phyloP scores from a whole-genome alignment of 1,284 basidiomycete genomes.

The Entoloma clypeatum region DNA sequence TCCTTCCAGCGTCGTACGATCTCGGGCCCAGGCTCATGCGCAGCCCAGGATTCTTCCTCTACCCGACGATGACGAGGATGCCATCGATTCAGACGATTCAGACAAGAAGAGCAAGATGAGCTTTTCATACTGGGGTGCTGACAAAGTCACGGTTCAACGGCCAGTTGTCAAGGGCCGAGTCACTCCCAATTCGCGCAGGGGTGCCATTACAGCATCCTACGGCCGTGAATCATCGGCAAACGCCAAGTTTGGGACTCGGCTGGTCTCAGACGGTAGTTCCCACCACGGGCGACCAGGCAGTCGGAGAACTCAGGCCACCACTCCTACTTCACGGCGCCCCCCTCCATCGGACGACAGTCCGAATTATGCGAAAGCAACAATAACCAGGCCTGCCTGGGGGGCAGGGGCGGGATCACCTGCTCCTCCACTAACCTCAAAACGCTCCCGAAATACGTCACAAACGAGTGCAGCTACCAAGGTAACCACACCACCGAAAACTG shows the following conservation, averaged over 20 bases:
- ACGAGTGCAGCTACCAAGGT: slow-evolving; percentile 51
- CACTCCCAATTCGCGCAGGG: slow-evolving; percentile 42
- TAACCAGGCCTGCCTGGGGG: slow-evolving; percentile 69
- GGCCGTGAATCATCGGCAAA: slow-evolving; percentile 78
- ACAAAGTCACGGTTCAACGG: slow-evolving; percentile 81
- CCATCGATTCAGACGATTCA: slow-evolving; percentile 73
- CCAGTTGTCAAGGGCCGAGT: slow-evolving; percentile 56
- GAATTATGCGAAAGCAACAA: slow-evolving; percentile 62
- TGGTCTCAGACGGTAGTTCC: slow-evolving; percentile 54
- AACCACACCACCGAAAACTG: slow-evolving; percentile 42
- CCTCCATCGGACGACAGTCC: slow-evolving; percentile 50
- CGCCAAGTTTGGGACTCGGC: slow-evolving; percentile 77
- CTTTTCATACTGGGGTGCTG: slow-evolving; percentile 87
- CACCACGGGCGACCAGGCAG: slow-evolving; percentile 55
- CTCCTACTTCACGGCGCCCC: slow-evolving; percentile 46
- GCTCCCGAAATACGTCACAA: slow-evolving; percentile 68
- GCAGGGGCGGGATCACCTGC: slow-evolving; percentile 51
- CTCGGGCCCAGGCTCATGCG: slow-evolving; percentile 56
- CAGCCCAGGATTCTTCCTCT: slow-evolving; percentile 70
- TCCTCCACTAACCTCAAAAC: slow-evolving; percentile 46
- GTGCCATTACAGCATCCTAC: slow-evolving; percentile 53
- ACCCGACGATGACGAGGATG: slow-evolving; percentile 60
- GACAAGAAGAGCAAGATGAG: slow-evolving; percentile 88
- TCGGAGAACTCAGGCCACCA: slow-evolving; percentile 51
- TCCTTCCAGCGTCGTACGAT: slow-evolving; percentile 71